Evolutionary conservation across 441 rosid genomes (phyloP).

Genomic region (Daphne laureola): DNA sequence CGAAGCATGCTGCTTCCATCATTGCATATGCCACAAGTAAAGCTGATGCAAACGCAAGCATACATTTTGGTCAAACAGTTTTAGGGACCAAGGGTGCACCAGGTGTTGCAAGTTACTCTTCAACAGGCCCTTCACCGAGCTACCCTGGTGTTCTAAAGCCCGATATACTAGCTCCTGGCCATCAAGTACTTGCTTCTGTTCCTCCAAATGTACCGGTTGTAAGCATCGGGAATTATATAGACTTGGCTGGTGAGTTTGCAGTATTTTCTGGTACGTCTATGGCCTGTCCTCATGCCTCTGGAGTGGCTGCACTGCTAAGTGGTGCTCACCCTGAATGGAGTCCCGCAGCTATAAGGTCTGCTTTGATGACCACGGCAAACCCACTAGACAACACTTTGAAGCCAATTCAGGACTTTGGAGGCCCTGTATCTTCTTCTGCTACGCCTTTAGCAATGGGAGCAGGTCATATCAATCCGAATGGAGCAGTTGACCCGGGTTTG

Average conservation of each 20-base stretch:
- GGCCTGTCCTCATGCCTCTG: conserved; percentile 34
- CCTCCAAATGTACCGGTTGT: conserved; percentile 5
- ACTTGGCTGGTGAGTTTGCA: conserved; percentile 17
- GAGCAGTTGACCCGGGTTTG: conserved; percentile 45
- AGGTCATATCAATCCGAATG: conserved; percentile 40
- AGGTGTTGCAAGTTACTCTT: conserved; percentile 26
- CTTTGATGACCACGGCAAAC: conserved; percentile 32
- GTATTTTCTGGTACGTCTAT: conserved; percentile 35
- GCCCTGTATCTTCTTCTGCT: conserved; percentile 13
- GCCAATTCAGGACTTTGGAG: conserved; percentile 33
- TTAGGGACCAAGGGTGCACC: conserved; percentile 36
- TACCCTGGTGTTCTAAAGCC: conserved; percentile 29
- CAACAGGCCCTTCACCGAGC: conserved; percentile 42
- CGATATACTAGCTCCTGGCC: conserved; percentile 34
- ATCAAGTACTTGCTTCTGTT: conserved; percentile 23
- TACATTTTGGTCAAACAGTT: conserved; percentile 33
- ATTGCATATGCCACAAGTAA: conserved; percentile 23
- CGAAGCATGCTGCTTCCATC: conserved; percentile 19
- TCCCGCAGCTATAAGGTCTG: conserved; percentile 32
- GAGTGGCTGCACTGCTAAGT: conserved; percentile 30
- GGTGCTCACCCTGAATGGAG: conserved; percentile 35
- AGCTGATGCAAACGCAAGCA: conserved; percentile 18
- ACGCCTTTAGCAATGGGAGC: conserved; percentile 42
- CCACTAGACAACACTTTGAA: conserved; percentile 22
- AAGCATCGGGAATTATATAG: conserved; percentile 7